Base-by-base conservation (phyloP, 257 asterid genomes). In the Solanum tarapatanum region DNA sequence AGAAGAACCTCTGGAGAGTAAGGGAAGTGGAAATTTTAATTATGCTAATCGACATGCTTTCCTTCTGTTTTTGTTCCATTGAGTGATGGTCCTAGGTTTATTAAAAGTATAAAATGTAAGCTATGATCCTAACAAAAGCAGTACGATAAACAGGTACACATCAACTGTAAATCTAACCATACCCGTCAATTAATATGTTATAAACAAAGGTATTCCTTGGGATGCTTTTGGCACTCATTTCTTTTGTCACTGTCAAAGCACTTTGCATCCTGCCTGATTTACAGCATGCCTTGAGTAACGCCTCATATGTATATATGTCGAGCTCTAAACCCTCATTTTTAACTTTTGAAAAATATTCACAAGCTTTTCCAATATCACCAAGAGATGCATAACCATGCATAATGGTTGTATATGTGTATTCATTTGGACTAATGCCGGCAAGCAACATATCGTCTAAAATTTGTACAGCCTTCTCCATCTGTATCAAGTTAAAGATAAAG, bases 251-350 rank as follows among this genome's bases (percentile, higher is more conserved):
- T 13, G 93, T 97, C 93, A 97, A 91, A 92, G 99, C 99, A 90
- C 99, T 96, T 89, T 97, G 99, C 99, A 97, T 97, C 94, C 99
- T 94, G 90, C 99, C 99, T 55, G 99, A 87, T 92, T 97, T 97
- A 88, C 99, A 97, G 89, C 99, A 97, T 60, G 99, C 98, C 95
- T 96, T 96, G 90, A 97, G 99, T 86, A 97, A 93, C 28, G 99
- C 99, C 93, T 96, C 99, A 10, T 95, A 97, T 3, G 95, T 92
- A 79, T 90, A 97, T 55, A 96, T 97, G 83, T 97, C 99, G 45
- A 97, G 94, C 92, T 96, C 94, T 60, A 97, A 94, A 45, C 98
- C 99, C 88, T 96, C 99, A 11, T 85, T 90, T 90, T 96, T 96
- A 11, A 94, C 82, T 91, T 89, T 97, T 8, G 95, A 91, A 88